phyloP scores from a whole-genome alignment of 768 basidiomycete species.

The Amanita fuliginea region DNA sequence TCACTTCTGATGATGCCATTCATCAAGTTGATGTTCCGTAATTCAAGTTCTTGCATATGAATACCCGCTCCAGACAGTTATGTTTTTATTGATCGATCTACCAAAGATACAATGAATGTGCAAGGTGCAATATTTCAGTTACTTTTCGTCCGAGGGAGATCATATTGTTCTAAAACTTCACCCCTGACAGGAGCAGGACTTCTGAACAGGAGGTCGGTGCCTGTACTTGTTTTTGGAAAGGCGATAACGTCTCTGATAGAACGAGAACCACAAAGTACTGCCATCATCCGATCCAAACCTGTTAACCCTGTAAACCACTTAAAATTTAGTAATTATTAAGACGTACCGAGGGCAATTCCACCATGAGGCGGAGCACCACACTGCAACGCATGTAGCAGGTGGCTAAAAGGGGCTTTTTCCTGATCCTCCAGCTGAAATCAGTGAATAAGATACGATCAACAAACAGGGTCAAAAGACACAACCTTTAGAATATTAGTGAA shows the following conservation, averaged over 20 bases:
- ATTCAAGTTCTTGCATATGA: background rate
- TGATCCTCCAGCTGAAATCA: conserved; percentile 49
- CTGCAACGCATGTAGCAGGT: conserved; percentile 75
- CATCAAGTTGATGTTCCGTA: background rate
- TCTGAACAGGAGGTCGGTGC: conserved; percentile 81
- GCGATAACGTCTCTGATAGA: conserved; percentile 95
- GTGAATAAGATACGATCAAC: background rate
- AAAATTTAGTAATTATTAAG: conserved; percentile 7
- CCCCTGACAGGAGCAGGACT: conserved; percentile 59
- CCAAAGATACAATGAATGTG: background rate
- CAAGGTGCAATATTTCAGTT: background rate
- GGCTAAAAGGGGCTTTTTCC: conserved; percentile 70
- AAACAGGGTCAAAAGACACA: conserved; percentile 11
- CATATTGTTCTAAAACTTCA: conserved; percentile 52
- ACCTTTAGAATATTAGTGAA: conserved; percentile 73
- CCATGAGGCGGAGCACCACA: conserved; percentile 95
- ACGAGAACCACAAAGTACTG: conserved; percentile 76
- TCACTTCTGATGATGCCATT: background rate
- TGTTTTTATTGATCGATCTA: background rate
- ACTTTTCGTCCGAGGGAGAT: conserved; percentile 22
- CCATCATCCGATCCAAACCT: conserved; percentile 92
- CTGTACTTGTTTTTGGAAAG: conserved; percentile 84
- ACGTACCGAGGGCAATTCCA: conserved; percentile 78
- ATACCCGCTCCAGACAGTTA: background rate
- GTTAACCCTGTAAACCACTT: conserved; percentile 8